phyloP scores from a whole-genome alignment of 116 monocot genomes.

The Papilionanthe hybrid region DNA sequence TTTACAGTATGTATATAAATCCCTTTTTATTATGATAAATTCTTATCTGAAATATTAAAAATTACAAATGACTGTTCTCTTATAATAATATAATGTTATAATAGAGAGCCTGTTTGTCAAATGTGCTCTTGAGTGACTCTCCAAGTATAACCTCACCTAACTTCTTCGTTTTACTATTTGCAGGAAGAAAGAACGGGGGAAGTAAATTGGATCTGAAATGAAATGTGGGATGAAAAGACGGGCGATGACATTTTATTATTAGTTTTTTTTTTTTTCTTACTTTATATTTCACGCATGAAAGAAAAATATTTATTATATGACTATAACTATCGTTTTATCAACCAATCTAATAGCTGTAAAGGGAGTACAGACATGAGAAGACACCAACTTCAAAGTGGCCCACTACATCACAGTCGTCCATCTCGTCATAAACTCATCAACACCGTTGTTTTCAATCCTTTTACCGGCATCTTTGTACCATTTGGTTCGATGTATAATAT shows the following conservation, averaged over 20 bases:
- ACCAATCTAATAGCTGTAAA: slow-evolving; percentile 3
- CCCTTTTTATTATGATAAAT: no score
- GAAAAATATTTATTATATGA: neutral
- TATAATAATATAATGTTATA: no score
- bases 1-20: no score
- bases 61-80: no score
- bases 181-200: neutral
- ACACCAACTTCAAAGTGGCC: neutral
- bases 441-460: neutral
- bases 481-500: neutral
- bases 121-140: no score
- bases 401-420: neutral
- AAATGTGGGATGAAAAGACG: neutral
- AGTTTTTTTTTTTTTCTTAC: neutral
- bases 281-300: neutral
- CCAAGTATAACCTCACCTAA: no score
- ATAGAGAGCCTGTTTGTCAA: no score
- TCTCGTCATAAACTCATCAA: neutral
- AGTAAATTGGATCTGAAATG: slow-evolving; percentile 1
- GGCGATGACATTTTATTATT: neutral
- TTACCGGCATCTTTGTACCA: neutral
- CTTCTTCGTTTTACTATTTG: no score
- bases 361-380: slow-evolving; percentile 8
- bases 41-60: no score
- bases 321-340: neutral